Evolutionary conservation across 2,329 filamentous ascomycete genomes (phyloP), one percentile per base, ranked within the genome.

Genomic region (Sporothrix sp.): DNA sequence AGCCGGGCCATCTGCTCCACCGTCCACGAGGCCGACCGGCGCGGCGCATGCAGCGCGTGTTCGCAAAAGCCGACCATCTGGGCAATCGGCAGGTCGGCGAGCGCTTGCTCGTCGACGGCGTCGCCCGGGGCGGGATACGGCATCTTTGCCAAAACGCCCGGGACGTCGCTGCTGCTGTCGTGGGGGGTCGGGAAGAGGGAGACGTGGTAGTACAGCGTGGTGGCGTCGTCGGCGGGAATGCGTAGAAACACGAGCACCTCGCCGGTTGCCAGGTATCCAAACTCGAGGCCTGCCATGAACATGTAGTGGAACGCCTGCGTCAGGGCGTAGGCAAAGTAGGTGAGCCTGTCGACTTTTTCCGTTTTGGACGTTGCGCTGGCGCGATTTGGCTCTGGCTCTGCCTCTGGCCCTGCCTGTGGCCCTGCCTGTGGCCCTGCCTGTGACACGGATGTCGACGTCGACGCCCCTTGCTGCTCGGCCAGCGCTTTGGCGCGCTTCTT

Each of bases 301-400:
- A 53, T 53, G 47, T 53, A 53, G 47, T 50, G 48, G 40, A 25
- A 50, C 14, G 48, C 38, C n/a, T 53, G 52, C 18, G 47, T 35
- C n/a, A 50, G 28, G 2, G 42, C 43, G 46, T 50, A 50, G 52
- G 37, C 40, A 48, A 53, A 50, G 32, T 53, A 53, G 33, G 48
- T 50, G 10, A 28, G 25, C 25, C 25, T 28, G 25, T 28, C 25
- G 25, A 28, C 25, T 5, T 10, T 5, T 28, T 5, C 25, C 25
- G 25, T 28, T 28, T 28, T 28, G 25, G 25, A 28, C 10, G 25
- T 28, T 5, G 10, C 25, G 5, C 25, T 10, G 6, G 25, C 25
- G 25, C 25, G 25, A 10, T 28, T 10, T 28, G 25, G 6, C 5
- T 28, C 6, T 28, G 25, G 6, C 25, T 28, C n/a, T n/a, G n/a